These are phyloP conservation scores for Tilletia horrida DNA, from an alignment of 1,284 basidiomycete genomes.

Conservation along the genomic window DNA sequence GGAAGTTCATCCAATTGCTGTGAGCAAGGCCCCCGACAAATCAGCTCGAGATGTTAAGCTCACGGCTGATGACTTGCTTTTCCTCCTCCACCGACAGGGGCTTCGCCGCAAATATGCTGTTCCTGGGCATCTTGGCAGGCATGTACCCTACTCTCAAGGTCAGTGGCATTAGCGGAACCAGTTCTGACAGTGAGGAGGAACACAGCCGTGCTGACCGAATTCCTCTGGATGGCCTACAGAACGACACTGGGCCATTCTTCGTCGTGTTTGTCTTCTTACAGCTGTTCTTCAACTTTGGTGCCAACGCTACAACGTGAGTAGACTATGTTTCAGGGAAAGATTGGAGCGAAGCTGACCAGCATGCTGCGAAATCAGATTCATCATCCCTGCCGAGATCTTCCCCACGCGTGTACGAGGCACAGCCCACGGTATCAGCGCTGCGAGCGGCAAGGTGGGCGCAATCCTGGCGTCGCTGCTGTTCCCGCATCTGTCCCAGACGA, in stretches of 20 bases:
- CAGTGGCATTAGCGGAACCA: background rate
- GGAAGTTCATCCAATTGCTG: conserved; percentile 51
- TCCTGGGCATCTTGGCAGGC: conserved; percentile 54
- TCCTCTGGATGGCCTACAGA: background rate
- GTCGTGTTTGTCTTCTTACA: conserved; percentile 71
- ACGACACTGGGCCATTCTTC: conserved; percentile 65
- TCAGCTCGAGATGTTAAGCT: background rate
- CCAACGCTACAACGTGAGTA: conserved; percentile 68
- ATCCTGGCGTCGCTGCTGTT: conserved; percentile 57
- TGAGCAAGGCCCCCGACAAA: background rate
- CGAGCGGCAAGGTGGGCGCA: conserved; percentile 59
- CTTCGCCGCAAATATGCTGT: conserved; percentile 49
- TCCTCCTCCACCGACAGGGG: conserved; percentile 33
- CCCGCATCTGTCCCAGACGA: conserved; percentile 4
- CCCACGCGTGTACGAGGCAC: conserved; percentile 67
- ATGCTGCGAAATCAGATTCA: conserved; percentile 54
- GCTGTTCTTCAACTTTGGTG: conserved; percentile 60
- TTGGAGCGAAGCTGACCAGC: no score
- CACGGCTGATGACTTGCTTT: no score
- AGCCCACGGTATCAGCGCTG: conserved; percentile 58
- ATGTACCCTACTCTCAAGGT: conserved; percentile 37
- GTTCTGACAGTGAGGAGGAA: background rate
- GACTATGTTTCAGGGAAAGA: no score
- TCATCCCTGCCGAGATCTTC: conserved; percentile 73
- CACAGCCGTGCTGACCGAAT: no score